phyloP scores from a whole-genome alignment of 2,329 filamentous ascomycete genomes.

The Plenodomus lindquistii region DNA sequence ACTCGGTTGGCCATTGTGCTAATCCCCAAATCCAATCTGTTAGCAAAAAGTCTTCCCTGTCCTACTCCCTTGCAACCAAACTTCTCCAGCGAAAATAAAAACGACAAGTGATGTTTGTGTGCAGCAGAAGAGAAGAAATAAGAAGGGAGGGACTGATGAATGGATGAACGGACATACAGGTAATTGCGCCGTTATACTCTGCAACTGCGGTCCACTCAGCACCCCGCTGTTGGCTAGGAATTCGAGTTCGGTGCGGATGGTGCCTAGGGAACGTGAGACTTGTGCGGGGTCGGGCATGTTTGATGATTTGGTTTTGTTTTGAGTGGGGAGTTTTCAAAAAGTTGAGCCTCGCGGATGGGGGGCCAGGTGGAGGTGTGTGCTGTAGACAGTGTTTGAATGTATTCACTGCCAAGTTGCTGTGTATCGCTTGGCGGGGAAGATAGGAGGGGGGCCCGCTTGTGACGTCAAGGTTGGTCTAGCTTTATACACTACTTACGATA shows the following conservation, averaged over 20 bases:
- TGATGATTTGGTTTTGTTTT: background rate
- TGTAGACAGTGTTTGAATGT: too few relatives aligned
- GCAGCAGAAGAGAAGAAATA: too few relatives aligned
- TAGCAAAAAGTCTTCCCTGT: too few relatives aligned
- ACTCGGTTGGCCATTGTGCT: constrained; percentile 19
- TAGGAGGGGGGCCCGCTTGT: constrained; percentile 1
- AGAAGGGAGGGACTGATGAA: background rate
- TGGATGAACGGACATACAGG: constrained; percentile 9
- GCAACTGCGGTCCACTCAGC: constrained; percentile 17
- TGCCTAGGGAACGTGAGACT: constrained; percentile 18
- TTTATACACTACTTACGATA: background rate
- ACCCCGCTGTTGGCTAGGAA: constrained; percentile 21
- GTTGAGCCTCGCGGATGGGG: too few relatives aligned
- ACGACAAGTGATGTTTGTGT: too few relatives aligned
- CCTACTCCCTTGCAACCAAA: too few relatives aligned
- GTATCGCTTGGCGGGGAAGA: background rate
- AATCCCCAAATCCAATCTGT: background rate
- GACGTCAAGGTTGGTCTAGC: constrained; percentile 2
- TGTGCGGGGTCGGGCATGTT: constrained; percentile 20
- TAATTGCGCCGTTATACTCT: constrained; percentile 21
- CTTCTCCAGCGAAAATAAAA: too few relatives aligned
- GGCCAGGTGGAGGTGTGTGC: too few relatives aligned
- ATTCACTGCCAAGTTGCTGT: constrained; percentile 8
- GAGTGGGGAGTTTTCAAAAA: too few relatives aligned
- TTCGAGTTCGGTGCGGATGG: constrained; percentile 19